These are phyloP conservation scores for Globisporangium takayamanum DNA, from an alignment of 352 stramenopile genomes.

Conservation along the genomic window DNA sequence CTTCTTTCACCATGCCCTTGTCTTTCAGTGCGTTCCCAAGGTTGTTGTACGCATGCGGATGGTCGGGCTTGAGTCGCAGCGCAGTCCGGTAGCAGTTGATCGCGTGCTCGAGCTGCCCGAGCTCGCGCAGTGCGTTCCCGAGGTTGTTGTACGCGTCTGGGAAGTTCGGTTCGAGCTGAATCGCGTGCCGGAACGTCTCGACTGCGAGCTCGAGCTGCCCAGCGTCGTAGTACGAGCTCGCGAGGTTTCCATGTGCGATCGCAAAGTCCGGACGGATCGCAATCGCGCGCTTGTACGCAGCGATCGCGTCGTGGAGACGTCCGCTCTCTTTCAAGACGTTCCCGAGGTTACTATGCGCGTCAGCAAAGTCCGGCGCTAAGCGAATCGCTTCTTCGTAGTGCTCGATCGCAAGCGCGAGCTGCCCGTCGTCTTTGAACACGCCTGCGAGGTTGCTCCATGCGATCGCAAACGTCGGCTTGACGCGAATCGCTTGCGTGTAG, in stretches of 20 bases:
- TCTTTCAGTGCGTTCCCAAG: conserved; percentile 90
- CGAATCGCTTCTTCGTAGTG: conserved; percentile 84
- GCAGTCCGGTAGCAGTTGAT: conserved; percentile 88
- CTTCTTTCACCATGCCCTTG: conserved; percentile 90
- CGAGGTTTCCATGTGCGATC: conserved; percentile 89
- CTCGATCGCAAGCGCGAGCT: conserved; percentile 72
- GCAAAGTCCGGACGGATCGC: conserved; percentile 86
- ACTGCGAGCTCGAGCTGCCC: conserved; percentile 82
- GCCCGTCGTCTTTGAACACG: conserved; percentile 87
- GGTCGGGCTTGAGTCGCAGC: conserved; percentile 87
- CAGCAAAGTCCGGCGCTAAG: conserved; percentile 77
- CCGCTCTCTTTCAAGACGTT: conserved; percentile 81
- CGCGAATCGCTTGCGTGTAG: conserved; percentile 88
- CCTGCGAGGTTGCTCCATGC: conserved; percentile 91
- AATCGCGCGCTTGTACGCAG: conserved; percentile 83
- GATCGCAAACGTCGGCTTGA: conserved; percentile 88
- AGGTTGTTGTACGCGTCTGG: conserved; percentile 93
- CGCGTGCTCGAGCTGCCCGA: conserved; percentile 70
- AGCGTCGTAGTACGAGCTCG: conserved; percentile 86
- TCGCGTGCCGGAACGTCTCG: conserved; percentile 85
- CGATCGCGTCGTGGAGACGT: conserved; percentile 63
- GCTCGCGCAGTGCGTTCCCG: conserved; percentile 87
- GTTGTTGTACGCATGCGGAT: conserved; percentile 94
- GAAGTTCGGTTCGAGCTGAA: conserved; percentile 91
- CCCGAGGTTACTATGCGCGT: conserved; percentile 84